phyloP scores from a whole-genome alignment of 1,284 basidiomycete genomes.

The Irpex sp. region DNA sequence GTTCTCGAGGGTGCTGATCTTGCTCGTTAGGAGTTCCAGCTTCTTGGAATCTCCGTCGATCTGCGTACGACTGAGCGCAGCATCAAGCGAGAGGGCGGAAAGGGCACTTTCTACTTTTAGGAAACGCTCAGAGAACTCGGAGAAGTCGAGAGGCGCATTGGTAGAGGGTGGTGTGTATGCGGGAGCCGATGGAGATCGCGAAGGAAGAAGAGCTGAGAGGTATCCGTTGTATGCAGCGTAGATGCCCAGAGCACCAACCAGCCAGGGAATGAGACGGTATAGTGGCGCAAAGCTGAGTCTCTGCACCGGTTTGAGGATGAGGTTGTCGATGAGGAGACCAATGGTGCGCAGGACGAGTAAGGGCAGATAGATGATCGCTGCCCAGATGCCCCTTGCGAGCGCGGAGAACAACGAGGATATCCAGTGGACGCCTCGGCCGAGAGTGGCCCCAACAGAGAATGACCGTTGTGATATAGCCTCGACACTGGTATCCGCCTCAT shows the following conservation, averaged over 20 bases:
- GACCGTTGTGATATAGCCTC: constrained; percentile 21
- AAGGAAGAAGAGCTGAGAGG: constrained; percentile 31
- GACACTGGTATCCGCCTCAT: constrained; percentile 14
- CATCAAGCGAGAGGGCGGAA: constrained; percentile 49
- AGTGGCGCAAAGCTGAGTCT: constrained; percentile 32
- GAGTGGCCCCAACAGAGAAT: constrained; percentile 42
- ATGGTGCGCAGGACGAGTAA: constrained; percentile 38
- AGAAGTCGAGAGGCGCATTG: constrained; percentile 58
- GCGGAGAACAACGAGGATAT: constrained; percentile 23
- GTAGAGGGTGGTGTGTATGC: constrained; percentile 42
- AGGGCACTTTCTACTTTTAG: constrained; percentile 59
- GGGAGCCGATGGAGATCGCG: constrained; percentile 24
- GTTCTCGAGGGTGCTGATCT: constrained; percentile 50
- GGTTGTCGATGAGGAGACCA: constrained; percentile 38
- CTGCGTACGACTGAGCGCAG: constrained; percentile 41
- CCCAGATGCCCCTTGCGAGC: constrained; percentile 20
- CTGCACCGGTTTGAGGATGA: constrained; percentile 40
- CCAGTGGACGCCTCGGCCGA: constrained; percentile 41
- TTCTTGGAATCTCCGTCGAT: constrained; percentile 45
- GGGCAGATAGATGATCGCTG: constrained; percentile 27
- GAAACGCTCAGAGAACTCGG: constrained; percentile 66
- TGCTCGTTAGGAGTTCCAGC: constrained; percentile 44
- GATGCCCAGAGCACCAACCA: constrained; percentile 34
- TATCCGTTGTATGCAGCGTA: constrained; percentile 35
- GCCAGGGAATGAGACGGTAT: constrained; percentile 28